Base-by-base conservation (phyloP, 495 filamentous ascomycete species). In the Trichoderma asperelloides region DNA sequence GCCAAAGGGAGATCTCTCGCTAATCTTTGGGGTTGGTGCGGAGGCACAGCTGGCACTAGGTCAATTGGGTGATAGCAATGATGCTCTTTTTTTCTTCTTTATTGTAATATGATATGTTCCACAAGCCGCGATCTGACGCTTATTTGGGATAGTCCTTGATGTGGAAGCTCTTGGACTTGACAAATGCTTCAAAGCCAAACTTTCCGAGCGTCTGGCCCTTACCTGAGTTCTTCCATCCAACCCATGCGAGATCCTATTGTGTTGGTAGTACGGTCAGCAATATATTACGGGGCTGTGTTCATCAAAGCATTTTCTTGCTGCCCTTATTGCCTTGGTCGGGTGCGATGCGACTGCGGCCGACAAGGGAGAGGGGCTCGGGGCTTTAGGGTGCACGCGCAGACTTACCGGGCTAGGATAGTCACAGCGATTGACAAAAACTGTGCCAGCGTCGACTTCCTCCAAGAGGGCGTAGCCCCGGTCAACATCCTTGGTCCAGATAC, bases 151-250 rank as follows among this genome's bases (percentile, higher is more conserved):
- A 93, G 62, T 95, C 86, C 76, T 96, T 97, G 70, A 98, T 76
- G 74, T 98, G 95, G 76, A 88, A 96, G 79, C 91, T 97, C 87
- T 97, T 97, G 71, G 96, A 79, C 83, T 94, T 96, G 67, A 92
- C 87, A 72, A 98, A 98, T 71, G 95, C 92, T 68, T 97, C 95
- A 72, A 93, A 98, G 7, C 91, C 96, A 66, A 91, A 94, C 70
- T 80, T 90, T 75, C 93, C 95, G 74, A 98, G 76, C 0, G 93
- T 97, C 65, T 89, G 88, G 33, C 95, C 95, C 74, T 91, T 89
- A 55, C 95, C 95, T 28, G 92, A 96, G 71, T 93, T 89, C 81
- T 98, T 98, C 94, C 93, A 97, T 6, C 95, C 95, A 2, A 91
- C 93, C 95, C 95, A 98, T 15, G 95, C 95, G 63, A 98, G 89